phyloP scores from a whole-genome alignment of 1,284 basidiomycete genomes.

The Rhodotorula sp. region DNA sequence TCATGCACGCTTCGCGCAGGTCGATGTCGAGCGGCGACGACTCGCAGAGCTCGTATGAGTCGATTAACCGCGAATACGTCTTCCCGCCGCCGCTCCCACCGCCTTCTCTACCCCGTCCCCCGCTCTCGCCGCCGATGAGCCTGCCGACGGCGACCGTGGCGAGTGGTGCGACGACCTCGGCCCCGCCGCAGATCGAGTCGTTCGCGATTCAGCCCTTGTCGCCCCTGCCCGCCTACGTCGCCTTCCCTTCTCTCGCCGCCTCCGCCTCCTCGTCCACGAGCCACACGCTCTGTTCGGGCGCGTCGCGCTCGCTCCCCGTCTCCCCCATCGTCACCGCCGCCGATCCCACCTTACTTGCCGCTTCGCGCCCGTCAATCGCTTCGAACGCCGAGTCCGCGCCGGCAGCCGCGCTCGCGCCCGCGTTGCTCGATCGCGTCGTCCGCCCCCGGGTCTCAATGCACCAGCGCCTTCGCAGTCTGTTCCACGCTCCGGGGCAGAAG shows the following conservation, averaged over 20 bases:
- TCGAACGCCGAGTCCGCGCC: not conserved
- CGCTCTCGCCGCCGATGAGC: not conserved
- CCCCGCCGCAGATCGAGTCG: slow-evolving; percentile 25
- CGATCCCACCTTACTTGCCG: not conserved
- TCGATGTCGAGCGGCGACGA: not conserved
- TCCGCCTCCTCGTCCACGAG: not conserved
- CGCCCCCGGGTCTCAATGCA: slow-evolving; percentile 12
- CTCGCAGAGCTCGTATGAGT: not conserved
- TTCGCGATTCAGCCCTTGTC: slow-evolving; percentile 4
- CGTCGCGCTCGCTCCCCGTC: not conserved
- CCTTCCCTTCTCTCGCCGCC: too few species aligned
- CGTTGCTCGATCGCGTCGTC: not conserved
- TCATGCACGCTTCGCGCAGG: not conserved
- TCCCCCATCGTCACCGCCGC: not conserved
- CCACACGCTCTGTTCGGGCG: not conserved
- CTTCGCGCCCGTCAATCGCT: not conserved
- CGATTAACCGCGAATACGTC: not conserved
- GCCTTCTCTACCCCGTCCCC: not conserved
- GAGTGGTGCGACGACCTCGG: not conserved
- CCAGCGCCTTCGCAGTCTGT: slow-evolving; percentile 12
- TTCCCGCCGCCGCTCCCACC: not conserved
- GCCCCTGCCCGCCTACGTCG: not conserved
- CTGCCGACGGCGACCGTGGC: too few species aligned
- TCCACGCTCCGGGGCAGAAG: not conserved
- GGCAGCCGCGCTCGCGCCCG: not conserved